These are phyloP conservation scores for Cladophialophora exuberans DNA, from an alignment of 2,329 filamentous ascomycete species.

Conservation along the genomic window DNA sequence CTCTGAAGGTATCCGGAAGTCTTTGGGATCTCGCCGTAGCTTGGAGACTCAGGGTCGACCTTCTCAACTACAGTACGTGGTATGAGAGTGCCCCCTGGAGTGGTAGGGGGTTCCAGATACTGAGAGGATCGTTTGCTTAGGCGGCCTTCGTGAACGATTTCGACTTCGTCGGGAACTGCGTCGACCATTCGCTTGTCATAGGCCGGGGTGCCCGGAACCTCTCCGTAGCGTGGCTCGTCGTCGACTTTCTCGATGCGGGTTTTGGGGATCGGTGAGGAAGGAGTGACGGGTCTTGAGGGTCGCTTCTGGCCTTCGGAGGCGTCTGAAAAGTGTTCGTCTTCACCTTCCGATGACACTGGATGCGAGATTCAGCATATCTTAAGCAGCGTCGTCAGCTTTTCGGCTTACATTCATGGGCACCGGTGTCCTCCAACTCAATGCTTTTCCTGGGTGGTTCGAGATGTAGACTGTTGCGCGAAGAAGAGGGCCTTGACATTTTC, in stretches of 20 bases:
- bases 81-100: constrained; percentile 57
- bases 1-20: constrained; percentile 61
- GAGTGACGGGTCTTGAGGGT: constrained; percentile 39
- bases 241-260: constrained; percentile 68
- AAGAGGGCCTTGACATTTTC: constrained; percentile 25
- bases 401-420: constrained; percentile 53
- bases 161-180: constrained; percentile 66
- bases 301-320: constrained; percentile 59
- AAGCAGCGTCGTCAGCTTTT: not conserved
- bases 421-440: constrained; percentile 59
- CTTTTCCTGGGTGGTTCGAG: constrained; percentile 60
- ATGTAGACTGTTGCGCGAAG: constrained; percentile 39
- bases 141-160: constrained; percentile 55
- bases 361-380: constrained; percentile 21
- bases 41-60: constrained; percentile 59
- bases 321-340: constrained; percentile 69
- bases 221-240: constrained; percentile 60
- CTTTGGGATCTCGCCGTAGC: constrained; percentile 65
- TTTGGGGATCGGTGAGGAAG: constrained; percentile 59
- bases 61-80: constrained; percentile 66
- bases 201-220: constrained; percentile 64
- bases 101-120: constrained; percentile 49
- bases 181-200: constrained; percentile 62
- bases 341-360: constrained; percentile 53
- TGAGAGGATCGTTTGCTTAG: constrained; percentile 45